These are phyloP conservation scores for Talaromyces verruculosus DNA, from an alignment of 2,329 filamentous ascomycete genomes.

Conservation along the genomic window DNA sequence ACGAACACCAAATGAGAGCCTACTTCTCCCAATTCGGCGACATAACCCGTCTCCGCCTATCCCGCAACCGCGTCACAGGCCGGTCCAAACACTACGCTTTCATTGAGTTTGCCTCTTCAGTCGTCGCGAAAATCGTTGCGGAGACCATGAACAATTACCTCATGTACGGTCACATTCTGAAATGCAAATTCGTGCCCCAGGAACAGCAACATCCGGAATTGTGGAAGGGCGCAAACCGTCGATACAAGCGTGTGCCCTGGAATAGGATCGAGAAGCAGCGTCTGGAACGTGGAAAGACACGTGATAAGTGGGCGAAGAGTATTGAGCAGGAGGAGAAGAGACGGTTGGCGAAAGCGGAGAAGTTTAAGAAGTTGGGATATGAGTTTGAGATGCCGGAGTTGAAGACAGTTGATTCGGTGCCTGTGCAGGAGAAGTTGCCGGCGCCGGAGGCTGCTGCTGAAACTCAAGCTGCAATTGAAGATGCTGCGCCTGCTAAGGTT, in stretches of 20 bases:
- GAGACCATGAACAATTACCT: conserved; percentile 98
- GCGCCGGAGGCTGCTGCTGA: conserved; percentile 30
- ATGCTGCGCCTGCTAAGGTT: conserved; percentile 29
- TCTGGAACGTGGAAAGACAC: conserved; percentile 69
- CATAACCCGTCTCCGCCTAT: conserved; percentile 75
- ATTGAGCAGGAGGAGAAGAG: conserved; percentile 71
- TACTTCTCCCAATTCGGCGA: conserved; percentile 94
- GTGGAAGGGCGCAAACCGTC: conserved; percentile 86
- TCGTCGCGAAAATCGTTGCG: conserved; percentile 86
- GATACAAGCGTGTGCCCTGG: conserved; percentile 85
- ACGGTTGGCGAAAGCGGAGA: conserved; percentile 67
- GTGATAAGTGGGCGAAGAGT: conserved; percentile 75
- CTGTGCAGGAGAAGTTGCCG: conserved; percentile 37
- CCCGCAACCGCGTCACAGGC: conserved; percentile 88
- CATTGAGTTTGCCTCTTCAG: conserved; percentile 74
- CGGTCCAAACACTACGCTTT: conserved; percentile 93
- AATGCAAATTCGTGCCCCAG: conserved; percentile 74
- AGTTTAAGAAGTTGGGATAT: conserved; percentile 78
- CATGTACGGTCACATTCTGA: conserved; percentile 89
- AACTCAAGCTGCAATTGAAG: conserved; percentile 22
- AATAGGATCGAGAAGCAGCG: conserved; percentile 79
- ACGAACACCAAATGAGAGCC: conserved; percentile 88
- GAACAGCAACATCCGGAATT: conserved; percentile 77
- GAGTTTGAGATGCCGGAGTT: conserved; percentile 73
- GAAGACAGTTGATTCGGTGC: conserved; percentile 61